Evolutionary conservation across 2,329 filamentous ascomycete genomes (phyloP), one percentile per base, ranked within the genome.

Genomic region (Colletotrichum gigasporum): DNA sequence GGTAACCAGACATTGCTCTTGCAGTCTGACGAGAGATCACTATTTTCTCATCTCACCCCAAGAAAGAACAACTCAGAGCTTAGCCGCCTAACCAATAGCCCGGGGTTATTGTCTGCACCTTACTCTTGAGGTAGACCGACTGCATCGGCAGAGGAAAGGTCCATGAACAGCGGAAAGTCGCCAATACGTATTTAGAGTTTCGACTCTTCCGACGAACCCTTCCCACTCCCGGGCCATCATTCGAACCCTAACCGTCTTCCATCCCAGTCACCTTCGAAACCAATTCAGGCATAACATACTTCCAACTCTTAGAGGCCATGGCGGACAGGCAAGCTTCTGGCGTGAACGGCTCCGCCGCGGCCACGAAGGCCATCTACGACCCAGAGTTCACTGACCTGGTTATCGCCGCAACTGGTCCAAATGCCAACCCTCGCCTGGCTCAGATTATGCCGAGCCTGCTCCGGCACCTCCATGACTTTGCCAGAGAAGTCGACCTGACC

Each of bases 381-480:
- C 70, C 72, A 34, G 69, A 69, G 76, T 90, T 91, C 81, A 91
- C 89, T 39, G 78, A 85, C 71, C 79, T 81, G 68, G 88, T 91
- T 74, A 83, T 91, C 75, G 83, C 87, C 68, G 82, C 87, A 69
- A 90, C 88, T 73, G 87, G 89, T 12, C 86, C 87, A 52, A 85
- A 87, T 60, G 87, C 87, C 16, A 78, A 83, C 68, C 85, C 87
- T 42, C 83, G 89, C 60, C 82, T 85, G 68, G 83, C 84, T 65
- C 77, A 85, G 68, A 79, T 91, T 70, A 81, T 91, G 79, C 75
- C 82, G 61, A 81, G 82, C 47, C 77, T 90, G 65, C 84, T 91
- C 71, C 81, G 79, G 45, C 88, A 91, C 77, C 82, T 91, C 44
- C 89, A 91, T 75, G 88, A 90, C 74, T 91, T 91, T 74, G 85